Conservation (phyloP, 169 alveolate genomes). For the Plasmodium coatneyi region DNA sequence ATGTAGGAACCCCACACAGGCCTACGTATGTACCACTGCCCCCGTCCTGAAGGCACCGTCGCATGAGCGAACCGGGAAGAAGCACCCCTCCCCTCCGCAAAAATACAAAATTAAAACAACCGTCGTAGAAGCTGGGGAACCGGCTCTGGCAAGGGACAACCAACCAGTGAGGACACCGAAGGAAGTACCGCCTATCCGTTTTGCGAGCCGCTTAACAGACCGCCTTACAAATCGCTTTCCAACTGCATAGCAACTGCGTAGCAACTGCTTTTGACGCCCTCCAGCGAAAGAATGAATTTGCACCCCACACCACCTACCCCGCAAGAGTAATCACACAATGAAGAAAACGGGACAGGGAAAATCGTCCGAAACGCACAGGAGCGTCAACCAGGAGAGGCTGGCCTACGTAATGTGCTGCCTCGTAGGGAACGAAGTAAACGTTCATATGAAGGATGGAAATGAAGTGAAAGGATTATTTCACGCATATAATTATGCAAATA, state of each 20-base stretch:
- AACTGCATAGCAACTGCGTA: not conserved
- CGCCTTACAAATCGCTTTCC: not conserved
- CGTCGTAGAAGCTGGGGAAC: not conserved
- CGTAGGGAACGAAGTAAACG: constrained; percentile 63
- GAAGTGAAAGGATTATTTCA: constrained; percentile 60
- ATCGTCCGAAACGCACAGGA: constrained; percentile 3
- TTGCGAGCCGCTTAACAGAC: not conserved
- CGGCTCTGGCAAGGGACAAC: not conserved
- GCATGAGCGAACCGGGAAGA: not conserved
- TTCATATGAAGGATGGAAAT: constrained; percentile 72
- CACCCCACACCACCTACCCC: not conserved
- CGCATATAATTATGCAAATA: constrained; percentile 28
- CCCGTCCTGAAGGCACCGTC: not conserved
- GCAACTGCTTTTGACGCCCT: not conserved
- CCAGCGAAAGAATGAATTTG: not conserved
- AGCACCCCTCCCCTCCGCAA: not conserved
- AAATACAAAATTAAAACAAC: not conserved
- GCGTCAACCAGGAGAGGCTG: constrained; percentile 33
- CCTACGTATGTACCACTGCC: not conserved
- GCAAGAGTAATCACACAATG: constrained; percentile 19
- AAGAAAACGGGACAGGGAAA: constrained; percentile 22
- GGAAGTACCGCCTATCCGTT: not conserved
- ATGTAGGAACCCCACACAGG: not conserved
- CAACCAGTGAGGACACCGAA: not conserved
- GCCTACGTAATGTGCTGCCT: constrained; percentile 53